Base-by-base conservation (phyloP, 352 stramenopile species). In the Thalassiosira livingstoniorum region DNA sequence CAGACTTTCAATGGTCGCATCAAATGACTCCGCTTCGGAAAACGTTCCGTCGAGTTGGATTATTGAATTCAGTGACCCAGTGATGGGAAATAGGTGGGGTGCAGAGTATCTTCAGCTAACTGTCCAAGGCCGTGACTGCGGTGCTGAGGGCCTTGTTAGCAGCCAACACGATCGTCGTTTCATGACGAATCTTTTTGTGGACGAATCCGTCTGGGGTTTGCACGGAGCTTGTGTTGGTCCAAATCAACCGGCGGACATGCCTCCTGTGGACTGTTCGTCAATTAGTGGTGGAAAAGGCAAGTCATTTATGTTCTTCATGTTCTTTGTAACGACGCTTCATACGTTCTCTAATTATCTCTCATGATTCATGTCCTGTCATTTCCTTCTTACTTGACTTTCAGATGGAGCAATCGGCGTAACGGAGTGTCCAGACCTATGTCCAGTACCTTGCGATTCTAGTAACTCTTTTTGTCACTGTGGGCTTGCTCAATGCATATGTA, bases 111-210 rank as follows among this genome's bases (percentile, higher is more conserved):
- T 88, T 10, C 82, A 90, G 72, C 37, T 92, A 62, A 62, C 72
- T 34, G 35, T 91, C 45, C 72, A 83, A 42, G 85, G 85, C 4
- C 34, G 75, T 68, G 0, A 13, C 2, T 92, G 87, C 58, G 78
- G 69, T 27, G 21, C 69, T 29, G 76, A 85, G 54, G 85, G 85
- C 29, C 64, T 88, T 13, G 71, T 92, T n/a, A 90, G 73, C 42
- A 88, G 75, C 51, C 73, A 91, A n/a, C 87, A 92, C 64, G 80
- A 89, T 71, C 25, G 87, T 18, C 79, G 72, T n/a, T 92, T 80
- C 37, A 88, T 92, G 18, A 83, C 78, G 1, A 37, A 76, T 73
- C 57, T 84, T 31, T 82, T 83, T 43, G 68, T 92, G 37, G 61
- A 51, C 18, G 62, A 82, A 64, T 32, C 82, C 72, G 87, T 73